Evolutionary conservation across 345 rosid species (phyloP).

Genomic region (Syzygium grande): DNA sequence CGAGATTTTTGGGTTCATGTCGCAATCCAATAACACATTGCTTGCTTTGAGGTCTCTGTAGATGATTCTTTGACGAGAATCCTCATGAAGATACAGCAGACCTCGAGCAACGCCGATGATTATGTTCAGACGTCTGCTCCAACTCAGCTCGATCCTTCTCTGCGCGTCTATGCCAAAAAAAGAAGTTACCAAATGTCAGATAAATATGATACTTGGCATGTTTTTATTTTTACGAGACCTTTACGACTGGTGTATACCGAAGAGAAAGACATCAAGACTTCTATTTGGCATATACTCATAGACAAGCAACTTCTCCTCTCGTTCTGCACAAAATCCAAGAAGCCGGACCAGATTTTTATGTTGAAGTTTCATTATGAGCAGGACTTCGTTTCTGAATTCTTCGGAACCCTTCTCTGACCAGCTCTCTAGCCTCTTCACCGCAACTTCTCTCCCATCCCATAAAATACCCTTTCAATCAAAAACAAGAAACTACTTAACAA

Average conservation of each 20-base stretch:
- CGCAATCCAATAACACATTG: background rate
- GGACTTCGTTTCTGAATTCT: constrained; percentile 8
- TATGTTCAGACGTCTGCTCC: background rate
- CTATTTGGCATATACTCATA: background rate
- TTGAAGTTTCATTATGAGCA: constrained; percentile 24
- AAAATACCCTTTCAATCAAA: constrained; percentile 9
- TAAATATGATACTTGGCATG: no score
- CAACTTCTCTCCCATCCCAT: constrained; percentile 11
- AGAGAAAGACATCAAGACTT: constrained; percentile 26
- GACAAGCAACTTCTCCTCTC: constrained; percentile 3
- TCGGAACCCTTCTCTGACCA: constrained; percentile 23
- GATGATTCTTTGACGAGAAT: background rate
- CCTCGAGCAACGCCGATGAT: background rate
- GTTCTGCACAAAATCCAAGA: constrained; percentile 17
- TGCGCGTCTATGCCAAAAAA: background rate
- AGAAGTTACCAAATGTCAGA: background rate
- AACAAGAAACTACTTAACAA: background rate
- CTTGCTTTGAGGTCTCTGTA: background rate
- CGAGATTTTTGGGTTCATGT: background rate
- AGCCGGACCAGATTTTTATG: constrained; percentile 25
- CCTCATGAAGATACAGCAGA: background rate
- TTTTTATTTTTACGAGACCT: no score
- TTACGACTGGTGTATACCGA: constrained; percentile 5
- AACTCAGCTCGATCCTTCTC: background rate
- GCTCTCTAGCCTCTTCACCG: constrained; percentile 19